A percentile compares a stretch with the other conserved stretches of the same genome.
Conservation (phyloP, 2,329 filamentous ascomycete genomes). For the Calycina marina region DNA sequence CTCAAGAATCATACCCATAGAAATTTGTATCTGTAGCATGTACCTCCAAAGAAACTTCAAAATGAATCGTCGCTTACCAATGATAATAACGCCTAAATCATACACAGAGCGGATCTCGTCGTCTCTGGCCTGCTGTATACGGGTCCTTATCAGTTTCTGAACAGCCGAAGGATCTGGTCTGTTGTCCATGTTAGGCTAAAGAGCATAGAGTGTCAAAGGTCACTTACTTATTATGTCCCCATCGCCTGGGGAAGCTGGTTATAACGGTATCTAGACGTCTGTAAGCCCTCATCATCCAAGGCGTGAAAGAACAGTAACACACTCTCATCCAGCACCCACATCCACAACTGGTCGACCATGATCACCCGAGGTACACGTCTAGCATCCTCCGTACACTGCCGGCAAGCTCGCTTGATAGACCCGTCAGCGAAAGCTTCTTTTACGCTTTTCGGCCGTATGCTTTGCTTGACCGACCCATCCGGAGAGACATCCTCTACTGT, state of each 20-base stretch:
- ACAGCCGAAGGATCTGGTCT: slow-evolving; percentile 25
- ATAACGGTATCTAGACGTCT: slow-evolving; percentile 1
- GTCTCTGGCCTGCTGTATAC: slow-evolving; percentile 13
- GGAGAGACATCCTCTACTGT: not conserved
- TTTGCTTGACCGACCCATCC: slow-evolving; percentile 1
- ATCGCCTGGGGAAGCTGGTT: slow-evolving; percentile 26
- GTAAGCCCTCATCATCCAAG: not conserved
- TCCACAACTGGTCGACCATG: slow-evolving; percentile 29
- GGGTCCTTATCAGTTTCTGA: slow-evolving; percentile 25
- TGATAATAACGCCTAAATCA: slow-evolving; percentile 25
- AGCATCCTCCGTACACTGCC: slow-evolving; percentile 1
- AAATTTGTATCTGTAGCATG: too few relatives aligned
- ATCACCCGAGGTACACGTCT: slow-evolving; percentile 12
- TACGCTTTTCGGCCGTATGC: not conserved
- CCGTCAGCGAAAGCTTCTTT: not conserved
- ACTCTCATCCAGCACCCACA: slow-evolving; percentile 25
- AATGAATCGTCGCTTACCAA: too few relatives aligned
- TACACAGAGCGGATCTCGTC: slow-evolving; percentile 24
- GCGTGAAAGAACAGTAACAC: slow-evolving; percentile 1
- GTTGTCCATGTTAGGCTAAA: too few relatives aligned
- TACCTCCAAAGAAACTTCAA: too few relatives aligned
- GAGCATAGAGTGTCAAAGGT: not conserved
- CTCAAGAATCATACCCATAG: too few relatives aligned
- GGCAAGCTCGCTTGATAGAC: not conserved
- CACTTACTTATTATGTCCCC: slow-evolving; percentile 25